phyloP scores from a whole-genome alignment of 1,284 basidiomycete genomes.

The Porodaedalea pini region DNA sequence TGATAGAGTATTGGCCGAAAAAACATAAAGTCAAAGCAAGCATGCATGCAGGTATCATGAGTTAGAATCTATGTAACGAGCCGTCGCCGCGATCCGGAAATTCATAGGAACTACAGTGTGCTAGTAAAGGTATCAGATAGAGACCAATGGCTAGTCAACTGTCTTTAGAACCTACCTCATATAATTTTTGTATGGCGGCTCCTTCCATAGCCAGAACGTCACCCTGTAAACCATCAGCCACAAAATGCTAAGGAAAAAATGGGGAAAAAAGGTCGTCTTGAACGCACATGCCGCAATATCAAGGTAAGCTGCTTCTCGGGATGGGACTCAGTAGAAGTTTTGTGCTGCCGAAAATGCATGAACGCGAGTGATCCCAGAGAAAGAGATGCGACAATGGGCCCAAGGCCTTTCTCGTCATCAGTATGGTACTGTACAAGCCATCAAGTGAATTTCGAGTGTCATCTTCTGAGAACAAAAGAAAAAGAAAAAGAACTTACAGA shows the following conservation, averaged over 20 bases:
- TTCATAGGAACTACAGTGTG: slow-evolving; percentile 48
- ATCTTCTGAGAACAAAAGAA: slow-evolving; percentile 39
- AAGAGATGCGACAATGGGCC: slow-evolving; percentile 66
- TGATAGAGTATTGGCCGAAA: background rate
- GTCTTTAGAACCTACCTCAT: slow-evolving; percentile 46
- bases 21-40: background rate
- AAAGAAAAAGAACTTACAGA: slow-evolving; percentile 50
- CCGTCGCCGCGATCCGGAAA: slow-evolving; percentile 53
- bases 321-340: slow-evolving; percentile 32
- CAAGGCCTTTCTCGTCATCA: slow-evolving; percentile 68
- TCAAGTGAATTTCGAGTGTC: too few relatives aligned
- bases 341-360: slow-evolving; percentile 64
- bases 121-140: slow-evolving; percentile 29
- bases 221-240: slow-evolving; percentile 42
- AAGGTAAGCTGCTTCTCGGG: slow-evolving; percentile 46
- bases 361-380: slow-evolving; percentile 67
- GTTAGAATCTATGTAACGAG: slow-evolving; percentile 39
- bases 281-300: slow-evolving; percentile 62
- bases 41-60: too few relatives aligned
- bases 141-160: background rate
- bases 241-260: background rate
- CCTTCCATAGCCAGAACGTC: slow-evolving; percentile 77
- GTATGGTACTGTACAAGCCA: slow-evolving; percentile 63
- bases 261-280: slow-evolving; percentile 31
- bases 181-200: slow-evolving; percentile 56